phyloP scores from a whole-genome alignment of 2,329 filamentous ascomycete species.

The Clonostachys rosea region DNA sequence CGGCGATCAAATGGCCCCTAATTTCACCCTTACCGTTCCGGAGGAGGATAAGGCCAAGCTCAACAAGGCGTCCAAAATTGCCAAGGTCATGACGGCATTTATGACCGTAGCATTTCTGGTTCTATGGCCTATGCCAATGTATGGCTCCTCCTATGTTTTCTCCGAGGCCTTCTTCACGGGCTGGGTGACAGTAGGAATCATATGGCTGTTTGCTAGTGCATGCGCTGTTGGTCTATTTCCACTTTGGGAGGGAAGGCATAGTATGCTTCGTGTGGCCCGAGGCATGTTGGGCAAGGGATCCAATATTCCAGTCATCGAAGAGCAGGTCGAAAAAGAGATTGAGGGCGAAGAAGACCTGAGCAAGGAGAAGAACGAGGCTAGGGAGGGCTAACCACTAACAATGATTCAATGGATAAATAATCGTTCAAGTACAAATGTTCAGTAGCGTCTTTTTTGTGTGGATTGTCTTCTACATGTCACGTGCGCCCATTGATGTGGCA shows the following conservation, averaged over 20 bases:
- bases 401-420: no score
- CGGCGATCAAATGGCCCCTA: neutral
- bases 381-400: no score
- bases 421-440: no score
- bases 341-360: no score
- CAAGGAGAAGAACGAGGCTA: no score
- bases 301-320: no score
- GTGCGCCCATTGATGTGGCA: no score
- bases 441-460: no score
- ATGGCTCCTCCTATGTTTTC: slow-evolving; percentile 69
- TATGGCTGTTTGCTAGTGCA: slow-evolving; percentile 66
- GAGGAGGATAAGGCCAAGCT: slow-evolving; percentile 45
- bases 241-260: slow-evolving; percentile 65
- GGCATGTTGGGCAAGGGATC: neutral
- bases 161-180: slow-evolving; percentile 62
- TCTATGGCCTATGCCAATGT: slow-evolving; percentile 92
- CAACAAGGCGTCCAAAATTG: slow-evolving; percentile 45
- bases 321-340: no score
- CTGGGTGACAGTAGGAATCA: slow-evolving; percentile 66
- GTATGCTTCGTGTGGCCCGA: neutral
- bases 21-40: no score
- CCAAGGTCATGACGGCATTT: slow-evolving; percentile 22
- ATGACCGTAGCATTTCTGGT: slow-evolving; percentile 67
- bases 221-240: slow-evolving; percentile 77
- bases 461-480: no score